Percentiles rank a stretch among this genome's conserved stretches.
phyloP scores from a whole-genome alignment of 2,329 filamentous ascomycete species.

The Leptographium procerum region DNA sequence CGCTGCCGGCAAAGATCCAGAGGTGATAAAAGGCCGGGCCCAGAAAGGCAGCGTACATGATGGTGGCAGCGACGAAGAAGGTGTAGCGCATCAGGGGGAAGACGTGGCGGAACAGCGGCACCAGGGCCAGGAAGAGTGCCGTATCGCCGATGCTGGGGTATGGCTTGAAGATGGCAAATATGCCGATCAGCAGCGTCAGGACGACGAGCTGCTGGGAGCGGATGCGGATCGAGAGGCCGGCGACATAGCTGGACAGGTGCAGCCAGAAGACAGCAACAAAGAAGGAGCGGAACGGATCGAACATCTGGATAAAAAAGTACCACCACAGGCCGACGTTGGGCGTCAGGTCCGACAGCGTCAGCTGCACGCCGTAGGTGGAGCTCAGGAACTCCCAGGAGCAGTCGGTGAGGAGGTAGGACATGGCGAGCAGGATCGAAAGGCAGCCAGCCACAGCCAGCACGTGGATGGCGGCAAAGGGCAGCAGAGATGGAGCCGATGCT shows the following conservation, averaged over 20 bases:
- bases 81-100: constrained; percentile 91
- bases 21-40: constrained; percentile 93
- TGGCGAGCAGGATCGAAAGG: constrained; percentile 50
- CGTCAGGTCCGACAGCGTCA: constrained; percentile 82
- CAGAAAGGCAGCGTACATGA: constrained; percentile 79
- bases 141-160: constrained; percentile 91
- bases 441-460: constrained; percentile 40
- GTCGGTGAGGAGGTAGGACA: constrained; percentile 61
- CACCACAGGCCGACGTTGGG: constrained; percentile 97
- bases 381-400: constrained; percentile 76
- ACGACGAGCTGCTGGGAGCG: constrained; percentile 79
- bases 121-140: constrained; percentile 69
- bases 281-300: constrained; percentile 93
- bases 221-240: constrained; percentile 71
- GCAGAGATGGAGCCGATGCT: not conserved
- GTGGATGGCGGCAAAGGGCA: constrained; percentile 43
- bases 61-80: constrained; percentile 70
- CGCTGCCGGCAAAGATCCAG: constrained; percentile 96
- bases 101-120: constrained; percentile 81
- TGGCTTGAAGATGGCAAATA: constrained; percentile 92
- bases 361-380: constrained; percentile 86
- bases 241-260: constrained; percentile 82
- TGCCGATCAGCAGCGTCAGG: constrained; percentile 70
- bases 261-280: constrained; percentile 98
- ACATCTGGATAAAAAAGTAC: constrained; percentile 99